phyloP scores from a whole-genome alignment of 805 yeast species.

The Spathaspora sp. region DNA sequence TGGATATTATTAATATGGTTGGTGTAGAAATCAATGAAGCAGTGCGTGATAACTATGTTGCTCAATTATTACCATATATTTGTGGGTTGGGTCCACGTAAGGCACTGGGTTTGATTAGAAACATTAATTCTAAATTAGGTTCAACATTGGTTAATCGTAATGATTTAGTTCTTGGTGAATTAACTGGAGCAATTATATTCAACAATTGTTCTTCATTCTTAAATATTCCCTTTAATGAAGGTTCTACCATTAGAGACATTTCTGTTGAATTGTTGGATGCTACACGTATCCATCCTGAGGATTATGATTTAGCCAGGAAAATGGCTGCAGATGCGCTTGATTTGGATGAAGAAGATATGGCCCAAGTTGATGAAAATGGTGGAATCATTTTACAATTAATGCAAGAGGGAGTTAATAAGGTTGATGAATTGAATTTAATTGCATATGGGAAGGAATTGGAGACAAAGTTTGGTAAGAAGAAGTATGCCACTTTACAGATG shows the following conservation, averaged over 20 bases:
- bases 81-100: conserved; percentile 96
- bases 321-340: conserved; percentile 99
- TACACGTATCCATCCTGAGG: conserved; percentile 97
- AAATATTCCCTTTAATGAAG: conserved; percentile 66
- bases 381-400: conserved; percentile 65
- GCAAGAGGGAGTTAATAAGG: conserved; percentile 66
- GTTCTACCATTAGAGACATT: conserved; percentile 48
- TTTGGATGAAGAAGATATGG: conserved; percentile 88
- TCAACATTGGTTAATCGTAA: conserved; percentile 64
- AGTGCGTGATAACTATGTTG: conserved; percentile 67
- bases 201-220: conserved; percentile 90
- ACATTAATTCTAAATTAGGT: conserved; percentile 63
- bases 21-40: conserved; percentile 95
- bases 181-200: conserved; percentile 77
- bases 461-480: conserved; percentile 64
- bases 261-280: conserved; percentile 83
- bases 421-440: conserved; percentile 83
- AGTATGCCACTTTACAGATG: conserved; percentile 75
- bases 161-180: conserved; percentile 77
- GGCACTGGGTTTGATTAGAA: conserved; percentile 80
- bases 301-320: conserved; percentile 90
- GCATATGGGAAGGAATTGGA: conserved; percentile 91
- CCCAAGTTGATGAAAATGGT: conserved; percentile 74
- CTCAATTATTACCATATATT: conserved; percentile 69
- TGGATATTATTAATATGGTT: conserved; percentile 84